Evolutionary conservation across 2,329 filamentous ascomycete genomes (phyloP).

Genomic region (Aspergillus puulaauensis): DNA sequence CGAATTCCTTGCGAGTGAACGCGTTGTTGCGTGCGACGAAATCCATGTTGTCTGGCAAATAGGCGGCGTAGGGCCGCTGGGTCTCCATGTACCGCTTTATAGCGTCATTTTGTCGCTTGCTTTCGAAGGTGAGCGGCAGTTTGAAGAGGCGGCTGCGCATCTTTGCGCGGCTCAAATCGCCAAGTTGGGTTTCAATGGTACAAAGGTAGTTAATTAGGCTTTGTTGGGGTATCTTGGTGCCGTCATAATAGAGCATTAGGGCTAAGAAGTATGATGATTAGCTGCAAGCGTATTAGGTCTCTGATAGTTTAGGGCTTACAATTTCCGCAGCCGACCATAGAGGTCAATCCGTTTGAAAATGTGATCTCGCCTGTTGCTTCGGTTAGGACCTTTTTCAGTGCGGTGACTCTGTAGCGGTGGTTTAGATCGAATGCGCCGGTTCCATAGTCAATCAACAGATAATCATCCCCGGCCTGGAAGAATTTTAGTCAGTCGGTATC

Average conservation of each 20-base stretch:
- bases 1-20: conserved; percentile 48
- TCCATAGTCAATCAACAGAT: conserved; percentile 59
- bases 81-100: conserved; percentile 62
- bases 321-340: conserved; percentile 53
- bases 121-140: conserved; percentile 47
- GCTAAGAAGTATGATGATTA: conserved; percentile 21
- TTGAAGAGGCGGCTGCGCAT: conserved; percentile 47
- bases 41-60: conserved; percentile 61
- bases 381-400: conserved; percentile 50
- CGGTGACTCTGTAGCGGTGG: conserved; percentile 56
- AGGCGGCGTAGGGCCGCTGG: conserved; percentile 60
- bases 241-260: conserved; percentile 48
- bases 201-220: conserved; percentile 39
- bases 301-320: conserved; percentile 21
- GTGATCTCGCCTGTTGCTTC: conserved; percentile 33
- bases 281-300: background rate
- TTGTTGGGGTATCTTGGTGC: conserved; percentile 37
- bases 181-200: conserved; percentile 38
- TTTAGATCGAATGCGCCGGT: conserved; percentile 58
- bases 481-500: conserved; percentile 17
- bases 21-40: conserved; percentile 59
- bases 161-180: conserved; percentile 40
- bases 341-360: conserved; percentile 46
- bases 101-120: conserved; percentile 46
- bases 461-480: conserved; percentile 49